Evolutionary conservation across 2,329 filamentous ascomycete genomes (phyloP).

Genomic region (Neofusicoccum sp.): DNA sequence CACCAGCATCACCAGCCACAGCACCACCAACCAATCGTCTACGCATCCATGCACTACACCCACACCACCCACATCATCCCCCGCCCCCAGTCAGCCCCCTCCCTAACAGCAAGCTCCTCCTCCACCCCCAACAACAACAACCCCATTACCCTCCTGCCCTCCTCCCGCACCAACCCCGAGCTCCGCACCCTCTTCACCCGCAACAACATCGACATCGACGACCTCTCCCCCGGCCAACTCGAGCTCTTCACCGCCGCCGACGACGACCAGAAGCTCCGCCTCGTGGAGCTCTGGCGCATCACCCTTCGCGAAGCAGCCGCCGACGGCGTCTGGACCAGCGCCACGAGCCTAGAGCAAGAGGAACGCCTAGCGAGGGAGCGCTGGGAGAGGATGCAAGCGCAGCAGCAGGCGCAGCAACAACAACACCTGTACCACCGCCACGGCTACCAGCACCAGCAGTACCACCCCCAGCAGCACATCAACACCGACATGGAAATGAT

Average conservation of each 20-base stretch:
- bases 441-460: background rate
- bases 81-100: slow-evolving; percentile 22
- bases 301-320: slow-evolving; percentile 62
- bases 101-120: slow-evolving; percentile 22
- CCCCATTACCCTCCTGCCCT: background rate
- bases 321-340: slow-evolving; percentile 56
- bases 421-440: background rate
- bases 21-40: slow-evolving; percentile 59
- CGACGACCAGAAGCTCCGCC: slow-evolving; percentile 68
- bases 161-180: slow-evolving; percentile 48
- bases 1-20: slow-evolving; percentile 34
- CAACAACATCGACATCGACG: slow-evolving; percentile 69
- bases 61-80: slow-evolving; percentile 68
- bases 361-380: slow-evolving; percentile 60
- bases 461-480: background rate
- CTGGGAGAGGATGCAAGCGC: slow-evolving; percentile 53
- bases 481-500: slow-evolving; percentile 14
- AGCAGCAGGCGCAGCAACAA: background rate
- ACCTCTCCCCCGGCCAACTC: slow-evolving; percentile 73
- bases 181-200: slow-evolving; percentile 59
- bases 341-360: slow-evolving; percentile 58
- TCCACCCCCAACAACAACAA: slow-evolving; percentile 15
- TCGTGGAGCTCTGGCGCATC: slow-evolving; percentile 85
- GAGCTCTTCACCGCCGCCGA: slow-evolving; percentile 78
- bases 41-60: slow-evolving; percentile 82